Conservation (phyloP, 2,329 filamentous ascomycete genomes). For the Sporothrix globosa region DNA sequence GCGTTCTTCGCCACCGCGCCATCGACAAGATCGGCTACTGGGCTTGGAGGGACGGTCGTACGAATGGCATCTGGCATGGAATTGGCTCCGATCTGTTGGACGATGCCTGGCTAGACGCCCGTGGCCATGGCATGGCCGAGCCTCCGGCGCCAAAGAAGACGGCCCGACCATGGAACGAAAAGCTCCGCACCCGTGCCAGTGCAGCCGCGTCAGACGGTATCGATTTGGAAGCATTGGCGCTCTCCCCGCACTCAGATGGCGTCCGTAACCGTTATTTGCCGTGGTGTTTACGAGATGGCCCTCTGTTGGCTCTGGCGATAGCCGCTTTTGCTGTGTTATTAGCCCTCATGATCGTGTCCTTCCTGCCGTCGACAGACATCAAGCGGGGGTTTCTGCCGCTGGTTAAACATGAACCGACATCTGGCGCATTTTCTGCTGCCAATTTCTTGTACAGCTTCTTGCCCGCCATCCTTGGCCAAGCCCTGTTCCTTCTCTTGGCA, state of each 20-base stretch:
- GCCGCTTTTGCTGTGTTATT: constrained; percentile 64
- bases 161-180: constrained; percentile 15
- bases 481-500: constrained; percentile 69
- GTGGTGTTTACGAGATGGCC: constrained; percentile 71
- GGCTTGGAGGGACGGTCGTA: constrained; percentile 66
- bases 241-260: constrained; percentile 53
- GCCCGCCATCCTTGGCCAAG: constrained; percentile 67
- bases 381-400: constrained; percentile 71
- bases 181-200: constrained; percentile 33
- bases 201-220: constrained; percentile 29
- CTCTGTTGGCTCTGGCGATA: constrained; percentile 68
- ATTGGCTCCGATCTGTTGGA: constrained; percentile 56
- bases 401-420: constrained; percentile 62
- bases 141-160: not conserved
- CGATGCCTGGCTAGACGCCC: constrained; percentile 30
- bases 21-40: constrained; percentile 84
- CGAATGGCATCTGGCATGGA: constrained; percentile 73
- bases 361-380: constrained; percentile 69
- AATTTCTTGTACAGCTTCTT: constrained; percentile 86
- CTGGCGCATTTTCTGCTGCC: constrained; percentile 74
- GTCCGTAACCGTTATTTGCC: constrained; percentile 71
- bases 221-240: constrained; percentile 42
- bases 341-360: constrained; percentile 76
- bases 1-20: constrained; percentile 58
- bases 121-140: constrained; percentile 26